Base-by-base conservation (phyloP, 2,329 filamentous ascomycete genomes). In the Grosmannia clavigera region DNA sequence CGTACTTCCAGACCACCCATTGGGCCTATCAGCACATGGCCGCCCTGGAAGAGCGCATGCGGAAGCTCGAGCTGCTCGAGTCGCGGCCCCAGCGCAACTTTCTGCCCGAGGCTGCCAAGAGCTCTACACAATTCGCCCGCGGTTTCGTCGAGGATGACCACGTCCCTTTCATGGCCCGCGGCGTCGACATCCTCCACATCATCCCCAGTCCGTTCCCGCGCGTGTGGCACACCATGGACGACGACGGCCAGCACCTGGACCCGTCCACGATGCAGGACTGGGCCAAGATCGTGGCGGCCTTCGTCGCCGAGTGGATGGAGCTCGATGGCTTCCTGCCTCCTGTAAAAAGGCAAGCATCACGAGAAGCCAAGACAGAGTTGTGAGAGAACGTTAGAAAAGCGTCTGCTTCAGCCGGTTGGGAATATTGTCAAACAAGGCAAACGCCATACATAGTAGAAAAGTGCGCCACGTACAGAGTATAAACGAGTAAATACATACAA, bases 271-370 rank as follows among this genome's bases (percentile, higher is more conserved):
- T 92, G 43, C 81, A 88, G 67, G 94, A 99, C 71, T 99, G 94
- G 94, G 83, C 87, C 22, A 85, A 82, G 70, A 85, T 99, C 56
- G 78, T 92, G 7, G 86, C 88, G 0, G 92, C 85, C 0, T 99
- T 97, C 74, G 81, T 85, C 40, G 86, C 88, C 0, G 92, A 97
- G 73, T 97, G 92, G 91, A 83, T 97, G 82, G 92, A 95, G 65
- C 73, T 97, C 62, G 70, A 72, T 50, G 67, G 66, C 11, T 46
- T 65, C 22, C 46, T 66, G 11, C 58, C 60, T 29, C 48, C 53
- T 11, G 16, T 38, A 0, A 19, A 25, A 12, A 10, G n/a, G 10
- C 35, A 3, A 12, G 35, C 33, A 16, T 12, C 35, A 9, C 27
- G 52, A 12, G 14, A n/a, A 5, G 29, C 33, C 27, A 66, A 65